Conservation (phyloP, 1,139 yeast species). For the Pichia sp. region DNA sequence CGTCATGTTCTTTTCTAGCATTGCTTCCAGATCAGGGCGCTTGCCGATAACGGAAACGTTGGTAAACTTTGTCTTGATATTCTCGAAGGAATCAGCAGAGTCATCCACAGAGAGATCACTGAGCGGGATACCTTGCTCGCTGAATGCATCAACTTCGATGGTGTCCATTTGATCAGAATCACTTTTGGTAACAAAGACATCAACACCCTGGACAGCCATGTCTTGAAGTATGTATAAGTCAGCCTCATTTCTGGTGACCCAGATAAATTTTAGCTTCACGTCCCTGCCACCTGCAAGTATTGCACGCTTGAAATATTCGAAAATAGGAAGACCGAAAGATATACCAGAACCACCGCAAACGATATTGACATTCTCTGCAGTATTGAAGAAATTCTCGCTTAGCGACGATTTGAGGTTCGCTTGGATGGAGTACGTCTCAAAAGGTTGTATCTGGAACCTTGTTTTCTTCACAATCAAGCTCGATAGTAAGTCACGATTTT, state of each 20-base stretch:
- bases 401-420: conserved; percentile 30
- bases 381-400: conserved; percentile 30
- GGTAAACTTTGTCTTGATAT: conserved; percentile 5
- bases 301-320: conserved; percentile 31
- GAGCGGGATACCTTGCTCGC: conserved; percentile 4
- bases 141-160: neutral
- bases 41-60: conserved; percentile 9
- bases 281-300: conserved; percentile 17
- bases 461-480: conserved; percentile 31
- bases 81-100: conserved; percentile 7
- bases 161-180: conserved; percentile 4
- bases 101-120: conserved; percentile 2
- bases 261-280: conserved; percentile 30
- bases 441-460: conserved; percentile 29
- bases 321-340: conserved; percentile 63
- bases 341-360: conserved; percentile 87
- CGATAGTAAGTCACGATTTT: conserved; percentile 25
- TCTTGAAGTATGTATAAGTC: conserved; percentile 38
- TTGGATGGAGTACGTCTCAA: conserved; percentile 32
- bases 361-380: conserved; percentile 48
- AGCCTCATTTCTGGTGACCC: conserved; percentile 43
- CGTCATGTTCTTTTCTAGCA: conserved; percentile 26
- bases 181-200: conserved; percentile 30
- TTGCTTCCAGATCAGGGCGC: conserved; percentile 32
- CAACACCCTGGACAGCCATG: conserved; percentile 29